Evolutionary conservation across 2,329 filamentous ascomycete species (phyloP), one percentile per base, ranked within the genome.

Genomic region (Didymella arachidicola): DNA sequence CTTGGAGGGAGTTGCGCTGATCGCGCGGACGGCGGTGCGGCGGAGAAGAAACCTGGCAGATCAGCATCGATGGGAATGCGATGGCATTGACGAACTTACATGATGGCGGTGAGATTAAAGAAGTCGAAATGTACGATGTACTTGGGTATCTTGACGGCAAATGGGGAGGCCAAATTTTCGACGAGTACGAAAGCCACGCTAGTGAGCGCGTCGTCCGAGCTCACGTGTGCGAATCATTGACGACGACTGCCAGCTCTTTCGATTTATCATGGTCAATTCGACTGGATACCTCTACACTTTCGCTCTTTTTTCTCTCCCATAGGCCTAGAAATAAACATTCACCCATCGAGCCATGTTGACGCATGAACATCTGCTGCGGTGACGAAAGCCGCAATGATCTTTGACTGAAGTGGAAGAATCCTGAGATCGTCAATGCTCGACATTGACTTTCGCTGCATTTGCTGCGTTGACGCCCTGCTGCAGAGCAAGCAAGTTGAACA

Each of bases 11-110:
- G 81, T 77, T 25, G 81, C 77, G 38, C 80, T 77, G 57, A 86
- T 68, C 47, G 85, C 81, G 70, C 85, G 83, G 70, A 82, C 78
- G 66, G 85, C 84, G 64, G 82, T 79, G 69, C 84, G 84, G 61
- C 86, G 84, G 66, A 89, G 78, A 64, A 80, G 79, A 77, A 82
- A 83, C 86, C 85, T 88, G 16, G 63, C 34, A n/a, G 16, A 47
- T 67, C 26, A 68, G 61, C 30, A 53, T 22, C 45, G 16, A 10
- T 16, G 14, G 6, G 22, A 32, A 32, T 38, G 16, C 16, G 16
- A 26, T 8, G 10, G 14, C 2, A 11, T 32, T 22, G 19, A 10
- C 26, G 12, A 42, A 43, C 68, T 53, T 64, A 68, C 68, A 71
- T 70, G 59, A 50, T 65, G 55, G 36, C 34, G 8, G 41, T 8